Evolutionary conservation across 2,329 filamentous ascomycete genomes (phyloP), one percentile per base, ranked within the genome.

Genomic region (Arthrobotrys pseudoclavata): DNA sequence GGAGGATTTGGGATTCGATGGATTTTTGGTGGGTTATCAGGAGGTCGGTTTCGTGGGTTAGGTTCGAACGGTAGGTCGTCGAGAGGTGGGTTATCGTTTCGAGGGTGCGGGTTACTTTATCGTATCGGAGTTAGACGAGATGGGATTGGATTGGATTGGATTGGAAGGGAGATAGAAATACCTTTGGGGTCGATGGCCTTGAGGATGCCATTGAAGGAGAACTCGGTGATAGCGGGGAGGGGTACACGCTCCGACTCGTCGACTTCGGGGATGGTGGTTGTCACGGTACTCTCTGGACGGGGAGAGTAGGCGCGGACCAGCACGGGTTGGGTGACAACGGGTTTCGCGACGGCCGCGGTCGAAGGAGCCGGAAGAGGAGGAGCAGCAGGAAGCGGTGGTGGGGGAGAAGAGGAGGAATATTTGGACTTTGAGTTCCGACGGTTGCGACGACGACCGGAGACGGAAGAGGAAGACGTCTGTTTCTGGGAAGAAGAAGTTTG

Each of bases 201-300:
- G 45, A 82, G 64, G 76, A 82, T 82, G 13, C 79, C 79, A 55
- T 69, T 79, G 55, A 81, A 81, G 24, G 80, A 81, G 61, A 82
- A 82, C 29, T 80, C 80, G 52, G 80, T 80, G 68, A 82, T 77
- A 18, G 76, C 74, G 29, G 81, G 81, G 50, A 82, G 80, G 18
- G 74, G 72, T 24, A 81, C 72, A 29, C 79, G 70, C 31, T 81
- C 80, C 42, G 72, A 69, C 34, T 81, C 80, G 34, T 81, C 72
- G 9, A 70, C 57, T 29, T 76, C 72, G 18, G 60, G 72, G 22
- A 76, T 76, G 12, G 72, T 55, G 22, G 57, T 42, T 1, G 72
- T 42, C 31, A 76, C 24, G 10, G 72, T 37, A 26, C 72, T 76
- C 57, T 70, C 66, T 13, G 64, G 66, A 15, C 71, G 63, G 0